These are phyloP conservation scores for Alternaria gaisen DNA, from an alignment of 2,329 filamentous ascomycete genomes.

Conservation along the genomic window DNA sequence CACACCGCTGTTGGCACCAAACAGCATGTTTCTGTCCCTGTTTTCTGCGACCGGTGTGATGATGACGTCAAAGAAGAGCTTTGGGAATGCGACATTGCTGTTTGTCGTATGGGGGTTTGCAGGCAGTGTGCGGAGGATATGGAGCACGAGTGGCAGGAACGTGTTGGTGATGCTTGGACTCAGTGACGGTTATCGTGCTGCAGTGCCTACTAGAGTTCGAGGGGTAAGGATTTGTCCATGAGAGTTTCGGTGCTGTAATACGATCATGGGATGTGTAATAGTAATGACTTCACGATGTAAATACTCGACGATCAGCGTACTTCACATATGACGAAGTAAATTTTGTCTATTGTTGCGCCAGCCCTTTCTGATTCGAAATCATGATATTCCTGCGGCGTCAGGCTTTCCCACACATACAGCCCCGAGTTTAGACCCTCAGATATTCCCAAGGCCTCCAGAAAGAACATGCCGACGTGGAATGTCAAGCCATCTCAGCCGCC, in stretches of 20 bases:
- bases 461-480: fast-evolving
- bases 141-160: slow-evolving; percentile 27
- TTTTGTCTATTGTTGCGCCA: not conserved
- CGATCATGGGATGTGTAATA: not conserved
- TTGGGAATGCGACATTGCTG: slow-evolving; percentile 32
- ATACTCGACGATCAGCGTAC: not conserved
- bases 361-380: not conserved
- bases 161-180: slow-evolving; percentile 12
- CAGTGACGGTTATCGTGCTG: not conserved
- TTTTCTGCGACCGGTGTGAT: slow-evolving; percentile 31
- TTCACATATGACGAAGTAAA: not conserved
- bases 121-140: slow-evolving; percentile 27
- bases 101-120: slow-evolving; percentile 31
- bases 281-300: not conserved
- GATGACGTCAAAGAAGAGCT: slow-evolving; percentile 26
- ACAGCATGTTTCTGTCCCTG: slow-evolving; percentile 28
- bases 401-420: not conserved
- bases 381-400: not conserved
- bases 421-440: not conserved
- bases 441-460: not conserved
- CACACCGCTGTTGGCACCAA: slow-evolving; percentile 17
- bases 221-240: not conserved
- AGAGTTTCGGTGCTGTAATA: not conserved
- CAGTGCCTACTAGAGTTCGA: not conserved
- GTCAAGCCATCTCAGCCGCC: not conserved